Conservation (phyloP, 768 basidiomycete genomes). For the Mycena maculata region DNA sequence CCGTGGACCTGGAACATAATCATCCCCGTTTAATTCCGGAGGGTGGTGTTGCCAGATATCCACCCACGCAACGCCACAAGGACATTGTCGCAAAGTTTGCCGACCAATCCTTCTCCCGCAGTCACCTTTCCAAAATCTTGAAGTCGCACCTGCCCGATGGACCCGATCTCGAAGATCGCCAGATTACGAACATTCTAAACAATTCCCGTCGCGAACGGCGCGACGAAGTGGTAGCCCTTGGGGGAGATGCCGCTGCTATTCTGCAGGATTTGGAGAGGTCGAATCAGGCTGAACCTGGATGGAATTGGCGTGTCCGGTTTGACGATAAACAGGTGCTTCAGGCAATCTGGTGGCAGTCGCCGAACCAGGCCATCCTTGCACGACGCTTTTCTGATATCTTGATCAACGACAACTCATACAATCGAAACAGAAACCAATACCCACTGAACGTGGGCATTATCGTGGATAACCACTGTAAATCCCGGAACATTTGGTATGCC, state of each 20-base stretch:
- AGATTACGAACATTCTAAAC: not conserved
- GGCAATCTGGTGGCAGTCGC: conserved; percentile 38
- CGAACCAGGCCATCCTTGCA: conserved; percentile 28
- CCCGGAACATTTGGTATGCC: conserved; percentile 39
- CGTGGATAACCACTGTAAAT: conserved; percentile 34
- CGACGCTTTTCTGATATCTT: conserved; percentile 35
- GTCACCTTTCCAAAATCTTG: not conserved
- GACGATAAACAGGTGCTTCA: not conserved
- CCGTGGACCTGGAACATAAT: not conserved
- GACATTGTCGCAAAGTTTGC: not conserved
- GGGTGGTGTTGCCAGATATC: not conserved
- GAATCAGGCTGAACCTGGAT: not conserved
- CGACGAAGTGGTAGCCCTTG: not conserved
- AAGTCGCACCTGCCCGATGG: not conserved
- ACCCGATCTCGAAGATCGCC: not conserved
- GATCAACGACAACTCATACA: conserved; percentile 38
- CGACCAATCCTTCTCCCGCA: not conserved
- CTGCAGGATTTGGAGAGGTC: not conserved
- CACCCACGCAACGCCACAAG: not conserved
- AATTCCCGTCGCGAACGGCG: not conserved
- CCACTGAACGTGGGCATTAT: conserved; percentile 39
- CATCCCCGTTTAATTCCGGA: not conserved
- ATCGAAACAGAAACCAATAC: conserved; percentile 37
- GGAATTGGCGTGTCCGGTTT: not conserved
- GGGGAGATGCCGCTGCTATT: not conserved